Evolutionary conservation across 1,139 yeast species (phyloP), one percentile per base, ranked within the genome.

Genomic region (Casaregolazyma lundiana): DNA sequence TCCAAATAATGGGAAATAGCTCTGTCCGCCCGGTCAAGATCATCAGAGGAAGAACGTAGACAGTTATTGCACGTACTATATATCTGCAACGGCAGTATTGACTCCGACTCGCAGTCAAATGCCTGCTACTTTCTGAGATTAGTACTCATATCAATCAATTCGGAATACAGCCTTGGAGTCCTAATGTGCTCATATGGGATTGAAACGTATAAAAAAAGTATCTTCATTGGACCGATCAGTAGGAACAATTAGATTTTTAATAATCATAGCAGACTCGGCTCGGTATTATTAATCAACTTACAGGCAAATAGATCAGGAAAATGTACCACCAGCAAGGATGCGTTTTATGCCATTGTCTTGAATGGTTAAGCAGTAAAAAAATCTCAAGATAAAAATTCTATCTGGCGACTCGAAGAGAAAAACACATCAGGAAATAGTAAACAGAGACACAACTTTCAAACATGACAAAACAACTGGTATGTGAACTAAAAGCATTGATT

Each of bases 1-100:
- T 43, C 48, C 47, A 36, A 35, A 34, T 40, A 49, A 9, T 35
- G 41, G 29, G 36, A 34, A 34, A 40, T 30, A 37, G 39, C 35
- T 50, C 44, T 51, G 56, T 51, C 56, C 56, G 56, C 56, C 56
- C 56, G 56, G 56, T 53, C 56, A 52, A 50, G 46, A 45, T 53
- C 56, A 43, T 53, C 56, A 53, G 46, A 38, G 32, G 32, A 26
- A 7, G 11, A 24, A 26, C 13, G 32, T 13, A n/a, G 32, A 26
- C 13, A 15, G 15, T 26, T 26, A 7, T 6, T 4, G 32, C 15
- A 26, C 32, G 32, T 26, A 26, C 32, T 15, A 26, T 26, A 26
- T 11, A 2, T 26, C 13, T 26, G 32, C 11, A n/a, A n/a, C 11
- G 15, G 15, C 15, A 4, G 32, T 13, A 26, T 4, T 11, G 6